These are phyloP conservation scores for Coleophoma cylindrospora DNA, from an alignment of 2,329 filamentous ascomycete species.

Conservation along the genomic window DNA sequence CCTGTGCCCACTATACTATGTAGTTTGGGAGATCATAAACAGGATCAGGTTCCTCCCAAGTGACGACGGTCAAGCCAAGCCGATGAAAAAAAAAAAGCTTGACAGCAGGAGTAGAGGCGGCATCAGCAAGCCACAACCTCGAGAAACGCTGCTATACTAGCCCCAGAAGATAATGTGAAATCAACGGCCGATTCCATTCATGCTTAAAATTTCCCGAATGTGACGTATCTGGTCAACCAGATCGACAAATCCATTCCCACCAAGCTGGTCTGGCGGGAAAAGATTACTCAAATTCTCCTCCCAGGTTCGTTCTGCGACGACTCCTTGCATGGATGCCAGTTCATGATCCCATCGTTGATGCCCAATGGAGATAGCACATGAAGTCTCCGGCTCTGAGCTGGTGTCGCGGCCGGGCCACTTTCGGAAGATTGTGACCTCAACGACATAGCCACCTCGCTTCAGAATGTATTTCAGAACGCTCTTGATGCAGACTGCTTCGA, in stretches of 20 bases:
- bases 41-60: no score
- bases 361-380: slow-evolving; percentile 21
- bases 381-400: slow-evolving; percentile 12
- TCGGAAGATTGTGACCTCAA: slow-evolving; percentile 25
- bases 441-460: slow-evolving; percentile 14
- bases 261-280: slow-evolving; percentile 12
- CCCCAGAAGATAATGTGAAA: no score
- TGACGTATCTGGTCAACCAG: slow-evolving; percentile 9
- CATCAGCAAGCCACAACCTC: no score
- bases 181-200: background rate
- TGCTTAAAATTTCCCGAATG: slow-evolving; percentile 2
- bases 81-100: no score
- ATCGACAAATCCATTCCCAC: slow-evolving; percentile 9
- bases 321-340: slow-evolving; percentile 19
- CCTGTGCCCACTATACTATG: no score
- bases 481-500: slow-evolving; percentile 15
- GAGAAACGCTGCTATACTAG: no score
- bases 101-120: no score
- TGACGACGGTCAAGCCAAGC: no score
- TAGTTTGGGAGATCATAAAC: no score
- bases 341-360: slow-evolving; percentile 22
- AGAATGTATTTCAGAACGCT: slow-evolving; percentile 20
- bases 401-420: slow-evolving; percentile 18
- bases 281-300: slow-evolving; percentile 13
- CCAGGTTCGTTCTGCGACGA: slow-evolving; percentile 15